Evolutionary conservation across 1,284 basidiomycete species (phyloP).

Genomic region (Malassezia caprae): DNA sequence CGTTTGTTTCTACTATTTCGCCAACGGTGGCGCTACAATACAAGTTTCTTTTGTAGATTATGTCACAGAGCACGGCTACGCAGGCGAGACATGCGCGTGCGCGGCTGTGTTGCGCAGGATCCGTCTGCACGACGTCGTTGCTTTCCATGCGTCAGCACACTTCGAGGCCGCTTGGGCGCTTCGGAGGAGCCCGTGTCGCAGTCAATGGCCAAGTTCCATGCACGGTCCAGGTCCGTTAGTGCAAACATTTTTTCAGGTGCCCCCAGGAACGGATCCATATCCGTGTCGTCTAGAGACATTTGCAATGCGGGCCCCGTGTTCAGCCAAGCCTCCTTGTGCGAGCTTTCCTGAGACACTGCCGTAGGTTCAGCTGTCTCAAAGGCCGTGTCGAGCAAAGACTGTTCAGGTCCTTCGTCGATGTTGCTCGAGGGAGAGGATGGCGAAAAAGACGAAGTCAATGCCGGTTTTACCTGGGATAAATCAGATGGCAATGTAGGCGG

Average conservation of each 20-base stretch:
- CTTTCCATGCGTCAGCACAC: background rate
- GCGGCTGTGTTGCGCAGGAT: background rate
- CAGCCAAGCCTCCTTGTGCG: background rate
- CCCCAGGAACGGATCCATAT: conserved; percentile 2
- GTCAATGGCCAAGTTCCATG: conserved; percentile 6
- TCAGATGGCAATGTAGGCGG: conserved; percentile 8
- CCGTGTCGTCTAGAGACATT: conserved; percentile 1
- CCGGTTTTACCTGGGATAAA: background rate
- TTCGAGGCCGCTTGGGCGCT: background rate
- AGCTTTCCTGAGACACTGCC: background rate
- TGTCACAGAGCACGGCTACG: conserved; percentile 10
- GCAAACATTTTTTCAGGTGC: conserved; percentile 10
- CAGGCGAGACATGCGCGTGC: conserved; percentile 9
- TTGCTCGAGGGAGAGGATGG: background rate
- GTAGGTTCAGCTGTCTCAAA: background rate
- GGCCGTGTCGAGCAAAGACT: background rate
- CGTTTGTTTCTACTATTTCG: background rate
- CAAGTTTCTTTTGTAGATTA: background rate
- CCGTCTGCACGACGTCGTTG: background rate
- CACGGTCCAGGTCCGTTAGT: conserved; percentile 15
- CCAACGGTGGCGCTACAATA: conserved; percentile 10
- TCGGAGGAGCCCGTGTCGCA: background rate
- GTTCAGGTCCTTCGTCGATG: background rate
- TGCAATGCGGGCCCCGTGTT: background rate
- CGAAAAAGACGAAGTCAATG: background rate